Evolutionary conservation across 371 early-diverging fungal species (phyloP), one percentile per base, ranked within the genome.

Genomic region (Syncephalastrum sp.): DNA sequence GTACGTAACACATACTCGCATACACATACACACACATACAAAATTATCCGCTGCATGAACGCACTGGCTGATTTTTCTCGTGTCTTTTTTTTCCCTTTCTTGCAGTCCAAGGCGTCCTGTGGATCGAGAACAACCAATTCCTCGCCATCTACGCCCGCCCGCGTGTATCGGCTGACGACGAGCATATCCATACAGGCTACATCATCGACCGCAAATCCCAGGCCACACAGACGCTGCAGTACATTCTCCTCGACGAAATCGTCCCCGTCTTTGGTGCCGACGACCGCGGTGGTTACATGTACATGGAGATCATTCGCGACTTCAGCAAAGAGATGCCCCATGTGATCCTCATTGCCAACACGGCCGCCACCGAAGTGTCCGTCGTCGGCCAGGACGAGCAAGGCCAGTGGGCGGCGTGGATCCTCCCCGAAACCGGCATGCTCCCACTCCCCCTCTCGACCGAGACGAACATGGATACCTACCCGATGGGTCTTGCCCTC

Each of bases 321-420:
- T 62, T 74, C 45, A 76, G 79, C 24, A 56, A 42, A 25, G 71
- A 76, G 13, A 60, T 68, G 17, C 64, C 57, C 42, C 56, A 69
- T 45, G 52, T 67, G 1, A 58, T 74, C 27, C 61, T 79, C 23
- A 42, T 76, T 38, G 75, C 74, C 5, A 68, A 74, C 53, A 56
- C 72, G 15, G 74, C 75, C 45, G 53, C 77, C 4, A 54, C 55
- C 12, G 77, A 74, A 41, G 42, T 71, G 5, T 74, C 73, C 12
- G 75, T 79, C 0, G 63, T 79, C 42, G 80, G 73, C 16, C 66
- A 76, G 42, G 59, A 57, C 48, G 67, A 64, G 4, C 53, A 69
- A 21, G 70, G 64, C 3, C 64, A 68, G 4, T 79, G 80, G 80
- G 59, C 69, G 14, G 66, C 73, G n/a, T 79, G 77, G 73, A 38